Evolutionary conservation across 345 rosid genomes (phyloP).

Genomic region (Kernera saxatilis): DNA sequence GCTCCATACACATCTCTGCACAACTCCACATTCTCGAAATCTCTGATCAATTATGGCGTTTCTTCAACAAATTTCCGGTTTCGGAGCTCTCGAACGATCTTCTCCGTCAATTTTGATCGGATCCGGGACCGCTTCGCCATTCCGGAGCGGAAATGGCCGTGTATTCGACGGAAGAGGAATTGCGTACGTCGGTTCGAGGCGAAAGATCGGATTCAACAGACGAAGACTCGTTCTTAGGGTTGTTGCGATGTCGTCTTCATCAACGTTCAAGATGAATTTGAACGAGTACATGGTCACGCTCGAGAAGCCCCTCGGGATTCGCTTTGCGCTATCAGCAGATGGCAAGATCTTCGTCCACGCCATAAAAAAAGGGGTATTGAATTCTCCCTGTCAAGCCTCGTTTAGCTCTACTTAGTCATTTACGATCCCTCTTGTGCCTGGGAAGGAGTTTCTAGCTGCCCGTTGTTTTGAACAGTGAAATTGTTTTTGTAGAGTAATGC

Average conservation of each 20-base stretch:
- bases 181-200: not conserved
- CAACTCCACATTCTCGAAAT: not conserved
- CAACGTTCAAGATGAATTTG: conserved; percentile 59
- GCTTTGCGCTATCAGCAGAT: conserved; percentile 64
- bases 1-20: not conserved
- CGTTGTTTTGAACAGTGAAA: not conserved
- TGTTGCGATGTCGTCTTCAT: conserved; percentile 41
- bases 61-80: conserved; percentile 37
- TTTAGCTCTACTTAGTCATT: not conserved
- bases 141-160: conserved; percentile 25
- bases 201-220: not conserved
- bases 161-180: conserved; percentile 19
- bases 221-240: conserved; percentile 24
- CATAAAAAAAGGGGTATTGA: conserved; percentile 67
- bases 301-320: conserved; percentile 81
- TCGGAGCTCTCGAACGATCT: conserved; percentile 35
- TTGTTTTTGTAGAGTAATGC: conserved; percentile 61
- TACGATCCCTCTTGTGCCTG: not conserved
- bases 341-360: conserved; percentile 79
- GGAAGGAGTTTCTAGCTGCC: not conserved
- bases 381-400: not conserved
- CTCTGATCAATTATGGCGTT: conserved; percentile 17
- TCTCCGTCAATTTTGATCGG: conserved; percentile 8
- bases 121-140: conserved; percentile 14
- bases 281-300: conserved; percentile 95